Base-by-base conservation (phyloP, 1,284 basidiomycete genomes). In the Pisolithus thermaeus region DNA sequence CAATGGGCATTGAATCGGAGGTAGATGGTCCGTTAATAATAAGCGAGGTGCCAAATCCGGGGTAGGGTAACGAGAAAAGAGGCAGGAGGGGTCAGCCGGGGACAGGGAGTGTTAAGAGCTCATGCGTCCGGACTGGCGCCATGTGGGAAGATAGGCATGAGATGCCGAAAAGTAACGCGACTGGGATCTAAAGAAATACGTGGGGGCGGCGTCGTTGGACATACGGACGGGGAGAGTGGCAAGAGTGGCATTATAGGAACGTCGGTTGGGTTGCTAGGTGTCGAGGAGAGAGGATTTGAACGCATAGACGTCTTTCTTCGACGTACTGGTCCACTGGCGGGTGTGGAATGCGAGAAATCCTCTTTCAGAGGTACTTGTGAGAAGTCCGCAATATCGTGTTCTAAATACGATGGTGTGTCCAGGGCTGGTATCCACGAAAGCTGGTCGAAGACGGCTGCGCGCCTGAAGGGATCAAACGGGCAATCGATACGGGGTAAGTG, bases 351-450 rank as follows among this genome's bases (percentile, higher is more conserved):
- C 35, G 42, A 45, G 30, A 52, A 64, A 53, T 66, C 60, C 51
- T 64, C 61, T 23, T 58, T 54, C 58, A 69, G 62, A 11, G 71
- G 66, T 32, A 80, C 58, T 58, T 74, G 76, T 28, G 76, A 82
- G 47, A 84, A 75, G 66, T 84, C 82, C 46, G 81, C 80, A 53
- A 81, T 73, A 56, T 83, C 78, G 58, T 68, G 72, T 56, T 68
- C 68, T 54, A 66, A 49, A 46, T 71, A 68, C 39, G 73, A 68
- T 0, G 75, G 55, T 40, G 65, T 56, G 46, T 83, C 75, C 49
- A 85, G 69, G 14, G 75, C 69, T 30, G 80, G 71, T 51, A 81
- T 78, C 82, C 83, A 84, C 12, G 82, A 78, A 16, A 84, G 74
- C 25, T 73, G 67, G 65, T 83, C 82, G 58, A 84, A 83, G 22